Conservation (phyloP, 495 filamentous ascomycete species). For the Elasticomyces elasticus region DNA sequence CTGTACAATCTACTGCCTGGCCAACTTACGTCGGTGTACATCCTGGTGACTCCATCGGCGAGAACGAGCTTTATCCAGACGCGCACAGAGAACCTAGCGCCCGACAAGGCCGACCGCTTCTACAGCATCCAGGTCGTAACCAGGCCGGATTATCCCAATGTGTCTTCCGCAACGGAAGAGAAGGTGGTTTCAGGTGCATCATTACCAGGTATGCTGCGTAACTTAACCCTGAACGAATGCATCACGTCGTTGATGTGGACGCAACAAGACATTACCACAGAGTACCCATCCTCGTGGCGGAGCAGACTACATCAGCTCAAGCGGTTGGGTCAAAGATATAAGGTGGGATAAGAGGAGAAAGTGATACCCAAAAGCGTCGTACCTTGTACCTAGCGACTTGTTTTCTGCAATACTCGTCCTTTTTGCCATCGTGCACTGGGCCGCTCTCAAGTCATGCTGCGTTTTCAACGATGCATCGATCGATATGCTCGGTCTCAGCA, state of each 20-base stretch:
- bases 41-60: conserved; percentile 83
- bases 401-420: too few relatives aligned
- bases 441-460: too few relatives aligned
- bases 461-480: too few relatives aligned
- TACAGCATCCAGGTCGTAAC: conserved; percentile 79
- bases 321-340: conserved; percentile 56
- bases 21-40: conserved; percentile 91
- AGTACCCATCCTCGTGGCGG: conserved; percentile 83
- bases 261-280: conserved; percentile 41
- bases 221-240: conserved; percentile 85
- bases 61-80: conserved; percentile 46
- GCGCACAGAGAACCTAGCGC: conserved; percentile 28
- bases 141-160: conserved; percentile 74
- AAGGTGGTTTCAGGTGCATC: conserved; percentile 75
- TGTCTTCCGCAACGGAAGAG: conserved; percentile 75
- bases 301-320: conserved; percentile 78
- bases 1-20: conserved; percentile 67
- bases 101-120: conserved; percentile 44
- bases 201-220: conserved; percentile 76
- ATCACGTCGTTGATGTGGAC: conserved; percentile 85
- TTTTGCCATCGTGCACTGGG: too few relatives aligned
- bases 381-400: too few relatives aligned
- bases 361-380: too few relatives aligned
- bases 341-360: too few relatives aligned
- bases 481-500: too few relatives aligned